Base-by-base conservation (phyloP, 2,329 filamentous ascomycete genomes). In the Corynespora cassiicola region DNA sequence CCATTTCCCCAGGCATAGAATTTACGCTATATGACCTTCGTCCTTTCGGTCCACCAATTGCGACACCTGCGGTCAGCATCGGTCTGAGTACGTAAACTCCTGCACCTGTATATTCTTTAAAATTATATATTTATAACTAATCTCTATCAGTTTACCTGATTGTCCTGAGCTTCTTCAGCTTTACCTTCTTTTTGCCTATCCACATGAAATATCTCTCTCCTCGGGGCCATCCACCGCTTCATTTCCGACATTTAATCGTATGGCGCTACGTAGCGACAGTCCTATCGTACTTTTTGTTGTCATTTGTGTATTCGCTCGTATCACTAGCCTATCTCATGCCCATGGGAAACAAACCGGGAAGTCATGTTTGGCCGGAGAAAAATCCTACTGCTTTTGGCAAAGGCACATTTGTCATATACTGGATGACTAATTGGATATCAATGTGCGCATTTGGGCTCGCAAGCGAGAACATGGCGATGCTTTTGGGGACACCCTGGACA, bases 101-200 rank as follows among this genome's bases (percentile, higher is more conserved):
- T n/a, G n/a, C n/a, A n/a, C n/a, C n/a, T n/a, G n/a, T n/a, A n/a
- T n/a, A n/a, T n/a, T n/a, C n/a, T n/a, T n/a, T n/a, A n/a, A n/a
- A n/a, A n/a, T n/a, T n/a, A n/a, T n/a, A n/a, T n/a, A n/a, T n/a
- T n/a, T n/a, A n/a, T n/a, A n/a, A n/a, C n/a, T n/a, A n/a, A n/a
- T n/a, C n/a, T n/a, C n/a, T n/a, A n/a, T n/a, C n/a, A n/a, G n/a
- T 86, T 51, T 86, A 85, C 58, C 66, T 86, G 2, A 85, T 86
- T 56, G 84, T 86, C 56, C 71, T 85, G 29, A 78, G 80, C 0
- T 86, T 86, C 68, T 85, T 85, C 70, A 81, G 76, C 20, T 85
- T 82, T 59, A 72, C 76, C 0, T 86, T 86, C 67, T 81, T 85
- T 53, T 66, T 86, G 24, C 82, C 82, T 0, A 78, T 84, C 14